Evolutionary conservation across 768 basidiomycete genomes (phyloP), one percentile per base, ranked within the genome.

Genomic region (Leccinum subgranulosum): DNA sequence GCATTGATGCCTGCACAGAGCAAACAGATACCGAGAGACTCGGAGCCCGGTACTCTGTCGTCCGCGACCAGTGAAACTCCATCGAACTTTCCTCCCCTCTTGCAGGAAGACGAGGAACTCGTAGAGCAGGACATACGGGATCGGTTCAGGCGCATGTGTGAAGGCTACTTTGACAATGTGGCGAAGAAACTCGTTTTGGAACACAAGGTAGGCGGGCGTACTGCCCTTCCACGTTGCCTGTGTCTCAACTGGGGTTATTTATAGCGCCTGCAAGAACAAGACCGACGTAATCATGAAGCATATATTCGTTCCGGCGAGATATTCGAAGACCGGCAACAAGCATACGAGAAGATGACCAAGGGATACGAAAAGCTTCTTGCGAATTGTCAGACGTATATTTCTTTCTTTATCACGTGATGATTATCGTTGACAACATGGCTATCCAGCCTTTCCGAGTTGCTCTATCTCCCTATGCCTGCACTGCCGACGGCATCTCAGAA

Each of bases 221-320:
- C 28, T 51, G 3, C 49, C 39, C 19, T 49, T 15, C 19, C 36
- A 23, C 21, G 17, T 33, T 2, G 25, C n/a, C 23, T 34, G 17
- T 55, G 19, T 41, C 28, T 17, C 19, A 56, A 58, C 43, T 58
- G 15, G 25, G 4, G 12, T 21, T 27, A 11, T 59, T 23, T 52
- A 28, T 66, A 98, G 96, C 87, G 89, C 49, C 79, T 99, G 48
- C 94, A 98, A 86, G 94, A 97, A 62, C 95, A 97, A 75, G 97
- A 98, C 72, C 87, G 88, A 60, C 82, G 90, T 51, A 99, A 99
- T 66, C 96, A 98, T 69, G 97, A 99, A 77, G 97, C 97, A 56
- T 99, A 99, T 69, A 98, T 99, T 63, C 92, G 95, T 31, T 98
- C 95, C 3, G 97, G 97, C 27, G 96, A 99, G 74, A 98, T 99